Percentiles rank a stretch among this genome's conserved stretches.
These are phyloP conservation scores for Podospora fimiseda DNA, from an alignment of 495 filamentous ascomycete genomes.

Conservation along the genomic window DNA sequence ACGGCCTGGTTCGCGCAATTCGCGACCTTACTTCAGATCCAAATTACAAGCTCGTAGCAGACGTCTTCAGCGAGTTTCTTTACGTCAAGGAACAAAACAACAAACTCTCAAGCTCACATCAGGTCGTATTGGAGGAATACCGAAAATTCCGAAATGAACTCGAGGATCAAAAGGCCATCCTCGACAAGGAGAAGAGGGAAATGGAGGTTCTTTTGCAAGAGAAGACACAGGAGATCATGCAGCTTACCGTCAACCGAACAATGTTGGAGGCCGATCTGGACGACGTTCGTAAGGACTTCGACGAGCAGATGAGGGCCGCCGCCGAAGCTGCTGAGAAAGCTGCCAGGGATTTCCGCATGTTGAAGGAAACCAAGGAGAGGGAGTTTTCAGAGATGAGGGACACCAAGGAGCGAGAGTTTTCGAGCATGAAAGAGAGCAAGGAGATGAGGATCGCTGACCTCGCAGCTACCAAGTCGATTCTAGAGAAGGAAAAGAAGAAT, in stretches of 20 bases:
- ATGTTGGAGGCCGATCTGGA: slow-evolving; percentile 23
- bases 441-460: slow-evolving; percentile 13
- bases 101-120: slow-evolving; percentile 26
- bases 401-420: not conserved
- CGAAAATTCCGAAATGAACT: slow-evolving; percentile 31
- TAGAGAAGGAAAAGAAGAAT: slow-evolving; percentile 22
- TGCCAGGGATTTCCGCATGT: slow-evolving; percentile 4
- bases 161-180: slow-evolving; percentile 21
- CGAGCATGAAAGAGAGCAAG: slow-evolving; percentile 3
- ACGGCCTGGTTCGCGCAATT: slow-evolving; percentile 33
- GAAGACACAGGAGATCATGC: slow-evolving; percentile 25
- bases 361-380: slow-evolving; percentile 6
- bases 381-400: slow-evolving; percentile 7
- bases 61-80: slow-evolving; percentile 34
- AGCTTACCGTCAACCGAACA: slow-evolving; percentile 18
- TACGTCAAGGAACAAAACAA: slow-evolving; percentile 34
- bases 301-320: slow-evolving; percentile 14
- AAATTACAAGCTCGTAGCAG: slow-evolving; percentile 36
- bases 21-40: slow-evolving; percentile 30
- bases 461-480: slow-evolving; percentile 17
- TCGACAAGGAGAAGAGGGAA: slow-evolving; percentile 24
- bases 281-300: slow-evolving; percentile 18
- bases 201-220: slow-evolving; percentile 26
- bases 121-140: slow-evolving; percentile 32
- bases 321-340: slow-evolving; percentile 15